Evolutionary conservation across 352 stramenopile genomes (phyloP), one percentile per base, ranked within the genome.

Genomic region (Pythium oligandrum): DNA sequence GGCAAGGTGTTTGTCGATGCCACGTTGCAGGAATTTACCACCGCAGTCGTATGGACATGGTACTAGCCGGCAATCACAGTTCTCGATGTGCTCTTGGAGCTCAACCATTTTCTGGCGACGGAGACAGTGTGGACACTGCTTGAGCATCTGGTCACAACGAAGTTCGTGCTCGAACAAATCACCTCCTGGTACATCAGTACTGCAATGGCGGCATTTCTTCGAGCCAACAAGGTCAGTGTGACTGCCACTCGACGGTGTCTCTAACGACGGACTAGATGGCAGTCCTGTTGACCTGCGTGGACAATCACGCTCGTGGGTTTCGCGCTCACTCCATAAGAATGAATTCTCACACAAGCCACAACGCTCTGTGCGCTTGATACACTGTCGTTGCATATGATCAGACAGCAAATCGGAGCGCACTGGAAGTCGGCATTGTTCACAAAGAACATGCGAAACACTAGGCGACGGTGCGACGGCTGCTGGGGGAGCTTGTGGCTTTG

Each of bases 41-140:
- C 83, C 83, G 35, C 83, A 93, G 35, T 85, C 66, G 44, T 89
- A 89, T 17, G 83, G 78, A 56, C 83, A 93, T 0, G 77, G 66
- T 9, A 90, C 78, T 9, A 93, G 64, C 39, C 83, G 80, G 44
- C 80, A 90, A 61, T 93, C 83, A 40, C 83, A 93, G 44, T 71
- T 85, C 39, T 93, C 76, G 37, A 93, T 90, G 47, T 93, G 83
- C 4, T 90, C 80, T 57, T 88, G 76, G 11, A 93, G 64, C 40
- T 93, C 79, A 0, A 71, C 68, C 61, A 90, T 78, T 57, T 89
- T 90, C 49, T 90, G 83, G 2, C 83, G 79, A 31, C 80, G 78
- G 8, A 93, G 63, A 34, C 83, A 93, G 56, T 93, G 83, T 0
- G 83, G 79, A 53, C 83, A 93, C 53, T 93, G 83, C 64, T 93